Evolutionary conservation across 768 basidiomycete genomes (phyloP).

Genomic region (Lentinula sp.): DNA sequence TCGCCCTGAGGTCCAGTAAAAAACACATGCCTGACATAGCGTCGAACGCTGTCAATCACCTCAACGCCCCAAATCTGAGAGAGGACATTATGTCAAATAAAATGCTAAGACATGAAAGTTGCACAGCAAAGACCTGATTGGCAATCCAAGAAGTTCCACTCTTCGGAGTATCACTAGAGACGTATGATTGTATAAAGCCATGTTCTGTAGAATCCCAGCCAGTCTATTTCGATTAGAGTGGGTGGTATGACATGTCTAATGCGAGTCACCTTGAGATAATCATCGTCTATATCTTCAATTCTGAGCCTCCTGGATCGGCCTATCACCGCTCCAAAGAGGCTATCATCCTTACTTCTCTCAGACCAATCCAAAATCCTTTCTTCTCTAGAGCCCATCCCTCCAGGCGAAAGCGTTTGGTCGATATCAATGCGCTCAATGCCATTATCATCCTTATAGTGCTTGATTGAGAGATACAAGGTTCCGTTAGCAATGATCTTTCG

Average conservation of each 20-base stretch:
- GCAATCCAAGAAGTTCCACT: conserved; percentile 56
- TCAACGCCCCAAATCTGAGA: conserved; percentile 59
- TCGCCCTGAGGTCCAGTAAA: conserved; percentile 58
- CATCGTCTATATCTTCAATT: conserved; percentile 38
- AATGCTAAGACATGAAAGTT: background rate
- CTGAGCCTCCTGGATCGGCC: conserved; percentile 48
- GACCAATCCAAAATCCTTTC: conserved; percentile 27
- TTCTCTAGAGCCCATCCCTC: background rate
- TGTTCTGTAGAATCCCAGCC: conserved; percentile 37
- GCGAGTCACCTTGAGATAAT: conserved; percentile 24
- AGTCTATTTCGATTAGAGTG: conserved; percentile 13
- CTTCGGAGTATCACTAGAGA: conserved; percentile 59
- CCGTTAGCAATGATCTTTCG: conserved; percentile 54
- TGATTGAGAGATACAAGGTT: conserved; percentile 54
- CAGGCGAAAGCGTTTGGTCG: conserved; percentile 31
- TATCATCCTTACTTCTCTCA: conserved; percentile 55
- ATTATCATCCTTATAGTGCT: conserved; percentile 56
- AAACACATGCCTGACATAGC: conserved; percentile 54
- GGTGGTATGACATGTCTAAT: background rate
- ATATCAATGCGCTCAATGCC: conserved; percentile 63
- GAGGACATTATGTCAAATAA: background rate
- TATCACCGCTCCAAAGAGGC: conserved; percentile 54
- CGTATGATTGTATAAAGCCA: conserved; percentile 37
- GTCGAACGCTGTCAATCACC: conserved; percentile 48
- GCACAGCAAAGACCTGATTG: conserved; percentile 41